A percentile compares a stretch with the other conserved stretches of the same genome.
Evolutionary conservation across 192 early-diverging fungal genomes (phyloP).

Genomic region (Coemansia sp.): DNA sequence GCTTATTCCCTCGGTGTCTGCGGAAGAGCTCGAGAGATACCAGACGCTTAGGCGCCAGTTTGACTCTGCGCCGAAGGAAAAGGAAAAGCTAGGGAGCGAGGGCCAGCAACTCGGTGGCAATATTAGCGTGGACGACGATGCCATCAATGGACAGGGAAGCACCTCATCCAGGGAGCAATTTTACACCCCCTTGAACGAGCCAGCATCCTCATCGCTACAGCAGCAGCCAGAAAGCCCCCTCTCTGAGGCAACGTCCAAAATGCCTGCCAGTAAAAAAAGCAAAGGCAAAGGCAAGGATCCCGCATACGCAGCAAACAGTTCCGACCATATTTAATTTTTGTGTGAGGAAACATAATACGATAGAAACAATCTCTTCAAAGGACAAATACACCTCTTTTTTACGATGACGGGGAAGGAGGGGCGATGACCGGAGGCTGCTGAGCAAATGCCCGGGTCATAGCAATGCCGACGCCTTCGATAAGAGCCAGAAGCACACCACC

Average conservation of each 20-base stretch:
- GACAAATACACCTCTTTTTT: conserved; percentile 1
- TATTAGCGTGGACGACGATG: neutral
- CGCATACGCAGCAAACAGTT: too few relatives aligned
- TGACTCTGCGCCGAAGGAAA: conserved; percentile 54
- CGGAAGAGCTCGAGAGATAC: conserved; percentile 86
- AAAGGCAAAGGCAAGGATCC: conserved; percentile 48
- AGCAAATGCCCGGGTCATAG: conserved; percentile 67
- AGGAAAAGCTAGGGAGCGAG: neutral
- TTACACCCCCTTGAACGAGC: neutral
- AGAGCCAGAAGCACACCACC: conserved; percentile 90
- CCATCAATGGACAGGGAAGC: neutral
- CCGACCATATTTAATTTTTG: too few relatives aligned
- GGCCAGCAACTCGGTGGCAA: neutral
- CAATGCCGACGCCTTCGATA: conserved; percentile 93
- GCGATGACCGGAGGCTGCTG: conserved; percentile 60
- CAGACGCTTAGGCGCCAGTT: conserved; percentile 79
- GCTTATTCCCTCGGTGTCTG: conserved; percentile 85
- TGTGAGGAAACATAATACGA: neutral
- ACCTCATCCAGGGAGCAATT: neutral
- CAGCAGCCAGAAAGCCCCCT: neutral
- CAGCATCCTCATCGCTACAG: neutral
- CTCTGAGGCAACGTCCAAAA: neutral
- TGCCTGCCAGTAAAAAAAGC: neutral
- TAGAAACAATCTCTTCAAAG: neutral
- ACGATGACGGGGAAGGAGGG: conserved; percentile 35